Evolutionary conservation across 345 rosid species (phyloP).

Genomic region (Eucalyptus curtisii): DNA sequence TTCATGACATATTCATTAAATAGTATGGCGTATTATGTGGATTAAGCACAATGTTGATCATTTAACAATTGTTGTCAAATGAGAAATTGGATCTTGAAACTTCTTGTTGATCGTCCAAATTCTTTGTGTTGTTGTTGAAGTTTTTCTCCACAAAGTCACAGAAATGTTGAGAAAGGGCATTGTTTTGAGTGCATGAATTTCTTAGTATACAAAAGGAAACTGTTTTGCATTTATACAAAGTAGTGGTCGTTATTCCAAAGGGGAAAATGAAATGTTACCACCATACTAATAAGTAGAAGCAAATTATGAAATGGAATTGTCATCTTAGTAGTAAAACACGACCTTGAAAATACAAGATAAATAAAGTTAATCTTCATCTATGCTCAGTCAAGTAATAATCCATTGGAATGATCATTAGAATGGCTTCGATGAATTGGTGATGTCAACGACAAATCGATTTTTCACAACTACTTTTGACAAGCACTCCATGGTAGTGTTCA

Average conservation of each 20-base stretch:
- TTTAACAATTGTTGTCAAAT: neutral
- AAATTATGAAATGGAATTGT: neutral
- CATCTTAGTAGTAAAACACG: neutral
- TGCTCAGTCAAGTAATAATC: neutral
- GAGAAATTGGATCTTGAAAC: neutral
- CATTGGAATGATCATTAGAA: neutral
- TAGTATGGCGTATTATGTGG: neutral
- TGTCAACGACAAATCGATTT: constrained; percentile 13
- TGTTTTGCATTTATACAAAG: neutral
- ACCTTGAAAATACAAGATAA: neutral
- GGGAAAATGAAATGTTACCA: neutral
- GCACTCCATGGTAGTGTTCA: constrained; percentile 6
- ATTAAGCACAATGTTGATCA: neutral
- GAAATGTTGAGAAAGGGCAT: neutral
- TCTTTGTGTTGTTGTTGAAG: neutral
- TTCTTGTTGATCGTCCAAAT: neutral
- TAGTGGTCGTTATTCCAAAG: neutral
- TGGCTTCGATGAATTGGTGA: neutral
- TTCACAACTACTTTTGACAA: neutral
- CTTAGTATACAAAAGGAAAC: neutral
- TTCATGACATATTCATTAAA: neutral
- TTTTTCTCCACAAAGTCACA: neutral
- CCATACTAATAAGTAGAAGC: neutral
- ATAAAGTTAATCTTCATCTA: neutral
- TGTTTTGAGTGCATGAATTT: neutral